phyloP scores from a whole-genome alignment of 257 asterid genomes.

The Paraleonurus japonicus region DNA sequence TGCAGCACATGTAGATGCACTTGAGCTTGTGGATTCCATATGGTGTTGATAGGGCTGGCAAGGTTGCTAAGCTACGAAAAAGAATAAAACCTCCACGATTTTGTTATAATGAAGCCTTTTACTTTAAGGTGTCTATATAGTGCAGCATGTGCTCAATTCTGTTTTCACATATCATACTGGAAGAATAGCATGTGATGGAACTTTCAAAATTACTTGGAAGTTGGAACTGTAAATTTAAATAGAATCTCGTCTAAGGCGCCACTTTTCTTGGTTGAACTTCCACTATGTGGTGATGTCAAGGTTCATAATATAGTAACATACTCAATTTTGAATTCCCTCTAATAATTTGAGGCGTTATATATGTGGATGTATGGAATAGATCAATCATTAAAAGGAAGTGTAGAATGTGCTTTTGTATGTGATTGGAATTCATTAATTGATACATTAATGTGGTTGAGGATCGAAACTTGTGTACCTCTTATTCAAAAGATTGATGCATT shows the following conservation, averaged over 20 bases:
- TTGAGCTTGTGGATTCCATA: neutral
- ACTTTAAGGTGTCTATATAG: neutral
- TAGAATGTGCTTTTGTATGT: neutral
- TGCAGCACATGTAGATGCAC: neutral
- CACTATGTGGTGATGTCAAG: neutral
- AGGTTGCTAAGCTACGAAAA: neutral
- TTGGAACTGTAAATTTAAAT: neutral
- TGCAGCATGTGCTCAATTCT: neutral
- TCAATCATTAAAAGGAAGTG: neutral
- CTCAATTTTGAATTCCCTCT: neutral
- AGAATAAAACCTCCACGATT: neutral
- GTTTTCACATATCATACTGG: neutral
- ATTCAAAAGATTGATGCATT: neutral
- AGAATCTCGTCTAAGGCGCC: neutral
- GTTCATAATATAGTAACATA: neutral
- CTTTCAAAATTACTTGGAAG: neutral
- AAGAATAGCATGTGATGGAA: neutral
- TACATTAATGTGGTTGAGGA: neutral
- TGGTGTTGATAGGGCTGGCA: neutral
- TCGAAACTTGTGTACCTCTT: neutral
- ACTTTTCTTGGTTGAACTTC: neutral
- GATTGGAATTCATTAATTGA: neutral
- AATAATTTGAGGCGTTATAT: neutral
- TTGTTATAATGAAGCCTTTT: neutral
- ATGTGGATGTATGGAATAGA: neutral